phyloP scores from a whole-genome alignment of 1,139 yeast genomes.

The Eremothecium cymbalariae region DNA sequence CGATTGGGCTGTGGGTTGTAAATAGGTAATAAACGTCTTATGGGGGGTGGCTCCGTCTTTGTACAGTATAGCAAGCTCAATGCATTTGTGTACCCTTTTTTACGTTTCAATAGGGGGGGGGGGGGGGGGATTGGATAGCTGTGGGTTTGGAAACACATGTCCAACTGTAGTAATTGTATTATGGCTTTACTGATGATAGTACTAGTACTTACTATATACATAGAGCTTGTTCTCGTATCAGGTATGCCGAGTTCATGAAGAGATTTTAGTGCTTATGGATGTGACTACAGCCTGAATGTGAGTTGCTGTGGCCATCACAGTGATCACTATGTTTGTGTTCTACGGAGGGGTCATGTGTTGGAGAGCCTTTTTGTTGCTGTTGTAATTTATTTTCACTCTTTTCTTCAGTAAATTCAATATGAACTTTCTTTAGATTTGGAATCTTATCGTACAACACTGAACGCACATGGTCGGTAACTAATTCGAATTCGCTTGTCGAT shows the following conservation, averaged over 20 bases:
- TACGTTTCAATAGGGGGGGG: too few species aligned
- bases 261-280: slow-evolving; percentile 14
- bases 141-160: too few species aligned
- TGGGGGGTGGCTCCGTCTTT: too few species aligned
- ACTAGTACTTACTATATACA: too few species aligned
- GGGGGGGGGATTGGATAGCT: too few species aligned
- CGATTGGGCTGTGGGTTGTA: slow-evolving; percentile 74
- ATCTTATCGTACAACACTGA: slow-evolving; percentile 19
- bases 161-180: too few species aligned
- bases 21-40: too few species aligned
- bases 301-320: slow-evolving; percentile 10
- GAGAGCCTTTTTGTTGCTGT: slow-evolving; percentile 11
- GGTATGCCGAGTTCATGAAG: slow-evolving; percentile 1
- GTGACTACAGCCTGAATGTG: slow-evolving; percentile 12
- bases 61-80: too few species aligned
- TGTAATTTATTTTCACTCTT: slow-evolving; percentile 17
- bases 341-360: slow-evolving; percentile 10
- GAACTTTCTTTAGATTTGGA: slow-evolving; percentile 30
- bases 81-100: too few species aligned
- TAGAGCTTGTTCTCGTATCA: too few species aligned
- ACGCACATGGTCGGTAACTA: slow-evolving; percentile 35
- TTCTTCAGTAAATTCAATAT: slow-evolving; percentile 33
- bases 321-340: slow-evolving; percentile 7
- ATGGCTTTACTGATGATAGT: too few species aligned
- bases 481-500: slow-evolving; percentile 40